Evolutionary conservation across 108 stramenopile genomes (phyloP), one percentile per base, ranked within the genome.

Genomic region (Fistulifera solaris): DNA sequence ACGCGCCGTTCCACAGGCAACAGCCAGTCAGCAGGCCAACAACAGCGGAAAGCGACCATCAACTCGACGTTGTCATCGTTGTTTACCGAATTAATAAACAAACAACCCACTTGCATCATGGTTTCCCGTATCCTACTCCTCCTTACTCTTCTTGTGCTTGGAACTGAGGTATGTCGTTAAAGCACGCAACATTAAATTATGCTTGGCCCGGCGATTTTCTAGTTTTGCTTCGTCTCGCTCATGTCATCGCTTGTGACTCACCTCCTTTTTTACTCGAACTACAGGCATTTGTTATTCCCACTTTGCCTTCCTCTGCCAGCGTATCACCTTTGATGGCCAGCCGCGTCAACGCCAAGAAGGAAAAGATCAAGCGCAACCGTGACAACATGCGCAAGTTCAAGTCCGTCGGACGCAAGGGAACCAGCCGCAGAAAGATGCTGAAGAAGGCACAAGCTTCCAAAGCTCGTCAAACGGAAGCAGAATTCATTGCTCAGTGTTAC

Each of bases 321-420:
- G 48, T 63, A 12, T 81, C 89, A 11, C 55, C 72, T 25, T 68
- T 87, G 28, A 67, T 80, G 39, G 85, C 77, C 40, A 78, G 79
- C 53, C 86, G 90, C 46, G 59, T 75, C 55, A 92, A 92, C 61
- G 84, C 85, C 51, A 92, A 92, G 72, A 80, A 83, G 66, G 82
- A 92, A 53, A 92, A 31, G 75, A 79, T 79, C 53, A 83, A 87
- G 77, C 76, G 86, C 28, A 92, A 92, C 77, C 76, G 89, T 52
- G 89, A 90, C 57, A 90, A 90, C 61, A 90, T 90, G 89, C 80
- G 89, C 45, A 90, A 90, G 67, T 90, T 90, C 70, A 68, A 81
- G 42, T 67, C 71, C 31, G 77, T 71, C 1, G 86, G 86, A 65
- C 64, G 67, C 27, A 68, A 73, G 22, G 89, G 89, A 56, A 82